These are phyloP conservation scores for Fusarium goolgardi DNA, from an alignment of 2,329 filamentous ascomycete genomes.

Conservation along the genomic window DNA sequence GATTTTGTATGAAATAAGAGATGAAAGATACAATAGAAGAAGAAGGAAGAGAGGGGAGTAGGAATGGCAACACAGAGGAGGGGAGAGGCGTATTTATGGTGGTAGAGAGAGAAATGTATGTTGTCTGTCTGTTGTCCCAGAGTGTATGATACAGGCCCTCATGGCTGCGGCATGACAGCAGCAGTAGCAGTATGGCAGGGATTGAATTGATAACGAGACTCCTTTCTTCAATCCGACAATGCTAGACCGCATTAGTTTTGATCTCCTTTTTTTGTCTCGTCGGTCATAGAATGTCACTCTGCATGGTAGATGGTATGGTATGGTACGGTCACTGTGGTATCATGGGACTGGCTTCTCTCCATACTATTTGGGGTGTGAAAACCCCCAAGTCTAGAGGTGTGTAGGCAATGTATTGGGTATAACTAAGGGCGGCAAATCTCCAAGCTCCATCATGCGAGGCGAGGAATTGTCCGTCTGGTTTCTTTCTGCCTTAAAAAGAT, in stretches of 20 bases:
- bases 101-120: slow-evolving; percentile 25
- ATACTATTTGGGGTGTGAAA: slow-evolving; percentile 13
- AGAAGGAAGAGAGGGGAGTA: slow-evolving; percentile 12
- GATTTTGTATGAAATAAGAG: slow-evolving; percentile 12
- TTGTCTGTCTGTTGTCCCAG: slow-evolving; percentile 13
- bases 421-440: slow-evolving; percentile 27
- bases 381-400: slow-evolving; percentile 11
- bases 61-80: slow-evolving; percentile 21
- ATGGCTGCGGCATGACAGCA: slow-evolving; percentile 36
- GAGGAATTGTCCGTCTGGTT: slow-evolving; percentile 7
- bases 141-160: slow-evolving; percentile 30
- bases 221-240: slow-evolving; percentile 24
- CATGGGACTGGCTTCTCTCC: slow-evolving; percentile 32
- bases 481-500: slow-evolving; percentile 19
- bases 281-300: slow-evolving; percentile 24
- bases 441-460: slow-evolving; percentile 16
- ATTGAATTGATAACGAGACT: slow-evolving; percentile 40
- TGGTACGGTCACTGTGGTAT: slow-evolving; percentile 12
- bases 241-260: not conserved
- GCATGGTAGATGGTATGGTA: not conserved
- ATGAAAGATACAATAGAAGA: slow-evolving; percentile 6
- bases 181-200: slow-evolving; percentile 21
- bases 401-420: slow-evolving; percentile 25
- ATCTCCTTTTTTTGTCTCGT: slow-evolving; percentile 3
- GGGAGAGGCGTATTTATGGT: slow-evolving; percentile 39